phyloP scores from a whole-genome alignment of 768 basidiomycete genomes.

The Hydnum rufescens region DNA sequence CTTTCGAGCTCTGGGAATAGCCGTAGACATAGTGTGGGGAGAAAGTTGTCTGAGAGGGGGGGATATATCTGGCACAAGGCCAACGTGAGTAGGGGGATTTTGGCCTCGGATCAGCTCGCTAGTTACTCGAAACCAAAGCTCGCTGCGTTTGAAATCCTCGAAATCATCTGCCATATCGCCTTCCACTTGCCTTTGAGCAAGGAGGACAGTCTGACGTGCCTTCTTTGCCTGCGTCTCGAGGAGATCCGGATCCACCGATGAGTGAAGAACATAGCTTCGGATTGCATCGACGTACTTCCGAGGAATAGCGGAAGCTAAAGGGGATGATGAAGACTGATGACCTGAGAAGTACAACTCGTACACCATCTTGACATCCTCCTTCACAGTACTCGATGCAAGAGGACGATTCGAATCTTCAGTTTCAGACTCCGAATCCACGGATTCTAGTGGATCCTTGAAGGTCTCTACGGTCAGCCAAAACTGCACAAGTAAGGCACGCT shows the following conservation, averaged over 20 bases:
- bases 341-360: conserved; percentile 70
- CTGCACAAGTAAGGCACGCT: conserved; percentile 70
- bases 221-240: neutral
- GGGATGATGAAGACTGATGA: conserved; percentile 31
- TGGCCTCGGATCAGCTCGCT: conserved; percentile 30
- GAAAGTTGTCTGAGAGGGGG: neutral
- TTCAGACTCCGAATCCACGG: conserved; percentile 32
- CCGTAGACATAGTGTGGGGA: neutral
- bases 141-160: conserved; percentile 68
- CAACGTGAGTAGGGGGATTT: neutral
- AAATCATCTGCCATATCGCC: conserved; percentile 84
- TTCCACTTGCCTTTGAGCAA: conserved; percentile 72
- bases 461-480: conserved; percentile 97
- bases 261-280: conserved; percentile 37
- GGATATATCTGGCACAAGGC: neutral
- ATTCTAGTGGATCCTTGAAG: conserved; percentile 90
- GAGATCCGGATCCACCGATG: conserved; percentile 23
- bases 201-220: conserved; percentile 48
- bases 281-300: conserved; percentile 53
- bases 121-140: conserved; percentile 81
- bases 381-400: conserved; percentile 37
- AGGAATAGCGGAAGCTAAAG: conserved; percentile 33
- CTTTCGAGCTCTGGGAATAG: neutral
- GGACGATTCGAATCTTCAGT: conserved; percentile 23
- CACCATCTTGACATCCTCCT: conserved; percentile 80